These are phyloP conservation scores for Neltuma alba DNA, from an alignment of 306 rosid species.

Conservation along the genomic window DNA sequence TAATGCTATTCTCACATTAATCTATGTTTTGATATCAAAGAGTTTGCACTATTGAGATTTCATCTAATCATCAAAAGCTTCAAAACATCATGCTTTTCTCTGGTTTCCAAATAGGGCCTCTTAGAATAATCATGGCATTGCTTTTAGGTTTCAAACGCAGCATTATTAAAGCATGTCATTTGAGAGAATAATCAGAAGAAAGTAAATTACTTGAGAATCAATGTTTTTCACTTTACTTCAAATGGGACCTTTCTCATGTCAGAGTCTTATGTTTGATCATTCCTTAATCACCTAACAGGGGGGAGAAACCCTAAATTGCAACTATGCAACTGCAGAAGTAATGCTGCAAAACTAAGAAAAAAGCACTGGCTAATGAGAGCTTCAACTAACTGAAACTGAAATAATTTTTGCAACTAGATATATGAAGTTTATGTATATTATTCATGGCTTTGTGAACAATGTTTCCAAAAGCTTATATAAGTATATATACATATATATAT, in stretches of 20 bases:
- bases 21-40: neutral
- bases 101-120: neutral
- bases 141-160: neutral
- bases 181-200: neutral
- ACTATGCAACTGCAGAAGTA: conserved; percentile 35
- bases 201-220: conserved; percentile 20
- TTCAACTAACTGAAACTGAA: no score
- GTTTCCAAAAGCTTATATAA: neutral
- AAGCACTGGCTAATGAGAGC: no score
- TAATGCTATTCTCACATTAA: neutral
- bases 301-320: conserved; percentile 16
- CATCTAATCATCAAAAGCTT: conserved; percentile 11
- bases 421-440: no score
- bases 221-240: conserved; percentile 32
- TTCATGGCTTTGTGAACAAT: no score
- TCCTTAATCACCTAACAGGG: conserved; percentile 8
- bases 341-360: neutral
- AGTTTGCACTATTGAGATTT: neutral
- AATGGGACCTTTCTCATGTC: conserved; percentile 34
- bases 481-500: neutral
- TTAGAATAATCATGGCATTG: conserved; percentile 1
- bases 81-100: conserved; percentile 7
- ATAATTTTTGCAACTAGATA: neutral
- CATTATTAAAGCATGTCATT: conserved; percentile 13
- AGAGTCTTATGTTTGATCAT: conserved; percentile 24